Evolutionary conservation across 768 basidiomycete species (phyloP).

Genomic region (Boletus bicolor): DNA sequence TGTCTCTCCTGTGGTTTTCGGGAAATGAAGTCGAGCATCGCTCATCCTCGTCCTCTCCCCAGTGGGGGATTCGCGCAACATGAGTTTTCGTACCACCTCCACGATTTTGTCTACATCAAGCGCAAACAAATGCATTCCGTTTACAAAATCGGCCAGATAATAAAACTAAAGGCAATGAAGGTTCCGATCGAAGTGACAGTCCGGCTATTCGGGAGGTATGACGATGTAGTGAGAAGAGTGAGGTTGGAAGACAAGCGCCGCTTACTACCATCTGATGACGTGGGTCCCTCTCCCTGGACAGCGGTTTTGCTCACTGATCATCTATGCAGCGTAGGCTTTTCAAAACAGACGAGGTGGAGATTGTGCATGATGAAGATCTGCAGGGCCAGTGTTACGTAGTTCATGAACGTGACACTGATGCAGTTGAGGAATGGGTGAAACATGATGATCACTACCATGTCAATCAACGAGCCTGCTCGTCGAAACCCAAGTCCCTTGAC

Average conservation of each 20-base stretch:
- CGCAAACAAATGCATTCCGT: constrained; percentile 25
- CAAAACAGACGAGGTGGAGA: constrained; percentile 29
- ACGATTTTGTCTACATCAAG: constrained; percentile 62
- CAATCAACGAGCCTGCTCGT: constrained; percentile 31
- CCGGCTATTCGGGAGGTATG: constrained; percentile 44
- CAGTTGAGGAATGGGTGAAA: constrained; percentile 40
- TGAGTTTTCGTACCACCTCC: constrained; percentile 49
- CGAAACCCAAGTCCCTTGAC: constrained; percentile 18
- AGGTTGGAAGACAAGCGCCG: constrained; percentile 11
- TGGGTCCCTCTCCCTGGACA: constrained; percentile 19
- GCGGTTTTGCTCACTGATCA: constrained; percentile 7
- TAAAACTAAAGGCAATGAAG: constrained; percentile 32
- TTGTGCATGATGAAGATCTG: constrained; percentile 36
- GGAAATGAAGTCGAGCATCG: constrained; percentile 23
- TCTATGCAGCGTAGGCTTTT: constrained; percentile 38
- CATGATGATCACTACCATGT: constrained; percentile 60
- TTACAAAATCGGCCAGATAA: constrained; percentile 58
- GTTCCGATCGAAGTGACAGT: constrained; percentile 35
- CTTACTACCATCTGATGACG: constrained; percentile 41
- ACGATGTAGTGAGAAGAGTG: constrained; percentile 34
- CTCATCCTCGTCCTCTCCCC: constrained; percentile 26
- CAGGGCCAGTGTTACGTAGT: constrained; percentile 56
- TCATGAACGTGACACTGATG: constrained; percentile 32
- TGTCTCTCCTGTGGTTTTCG: constrained; percentile 52
- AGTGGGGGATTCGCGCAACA: constrained; percentile 38